Evolutionary conservation across 805 yeast species (phyloP).

Genomic region (Candida broadrunensis): DNA sequence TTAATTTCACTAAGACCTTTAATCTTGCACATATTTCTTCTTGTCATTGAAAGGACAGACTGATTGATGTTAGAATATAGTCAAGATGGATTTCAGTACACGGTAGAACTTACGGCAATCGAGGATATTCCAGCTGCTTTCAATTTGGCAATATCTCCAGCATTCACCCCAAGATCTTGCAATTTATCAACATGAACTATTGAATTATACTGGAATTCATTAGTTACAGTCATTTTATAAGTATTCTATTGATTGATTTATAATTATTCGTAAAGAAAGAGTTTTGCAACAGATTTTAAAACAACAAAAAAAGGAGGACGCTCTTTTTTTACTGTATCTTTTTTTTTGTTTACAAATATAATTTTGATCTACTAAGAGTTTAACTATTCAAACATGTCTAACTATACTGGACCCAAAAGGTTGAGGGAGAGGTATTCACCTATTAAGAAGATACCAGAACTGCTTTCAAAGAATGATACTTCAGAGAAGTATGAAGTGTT

Average conservation of each 20-base stretch:
- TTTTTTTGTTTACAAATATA: neutral
- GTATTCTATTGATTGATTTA: neutral
- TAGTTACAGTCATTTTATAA: neutral
- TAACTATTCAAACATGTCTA: neutral
- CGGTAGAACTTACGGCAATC: constrained; percentile 10
- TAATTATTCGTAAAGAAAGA: neutral
- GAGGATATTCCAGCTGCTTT: constrained; percentile 12
- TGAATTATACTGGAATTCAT: constrained; percentile 1
- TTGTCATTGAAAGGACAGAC: constrained; percentile 13
- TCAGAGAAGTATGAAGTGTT: constrained; percentile 4
- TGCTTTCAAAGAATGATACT: constrained; percentile 1
- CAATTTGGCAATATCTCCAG: constrained; percentile 12
- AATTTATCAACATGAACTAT: constrained; percentile 8
- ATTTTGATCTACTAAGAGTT: no score
- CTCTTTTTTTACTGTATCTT: neutral
- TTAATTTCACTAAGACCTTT: constrained; percentile 14
- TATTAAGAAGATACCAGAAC: constrained; percentile 4
- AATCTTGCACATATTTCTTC: constrained; percentile 12
- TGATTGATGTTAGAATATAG: neutral
- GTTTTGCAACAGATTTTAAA: neutral
- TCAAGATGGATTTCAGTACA: no score
- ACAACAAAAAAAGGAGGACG: no score
- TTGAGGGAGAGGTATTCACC: constrained; percentile 9
- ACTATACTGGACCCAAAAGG: constrained; percentile 3
- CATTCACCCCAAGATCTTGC: constrained; percentile 14